Conservation (phyloP, 1,284 basidiomycete genomes). For the Kalmanozyma brasiliensis region DNA sequence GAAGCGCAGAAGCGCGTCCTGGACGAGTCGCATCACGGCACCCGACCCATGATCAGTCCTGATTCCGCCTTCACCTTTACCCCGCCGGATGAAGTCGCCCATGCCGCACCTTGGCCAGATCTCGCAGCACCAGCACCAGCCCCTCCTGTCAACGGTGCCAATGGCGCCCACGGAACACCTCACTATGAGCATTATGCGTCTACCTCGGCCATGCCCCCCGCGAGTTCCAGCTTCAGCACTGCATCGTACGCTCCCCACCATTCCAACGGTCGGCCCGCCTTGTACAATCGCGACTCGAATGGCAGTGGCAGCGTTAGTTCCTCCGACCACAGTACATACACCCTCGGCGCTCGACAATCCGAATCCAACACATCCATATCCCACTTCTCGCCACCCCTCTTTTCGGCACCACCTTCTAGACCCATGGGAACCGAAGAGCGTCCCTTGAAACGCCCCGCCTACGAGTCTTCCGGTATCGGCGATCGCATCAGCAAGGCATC, state of each 20-base stretch:
- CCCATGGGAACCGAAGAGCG: slow-evolving; percentile 32
- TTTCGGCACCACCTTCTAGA: slow-evolving; percentile 18
- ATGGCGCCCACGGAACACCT: slow-evolving; percentile 5
- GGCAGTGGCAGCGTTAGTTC: slow-evolving; percentile 28
- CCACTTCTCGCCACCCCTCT: slow-evolving; percentile 25
- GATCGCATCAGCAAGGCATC: slow-evolving; percentile 30
- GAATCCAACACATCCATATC: slow-evolving; percentile 30
- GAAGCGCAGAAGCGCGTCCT: slow-evolving; percentile 40
- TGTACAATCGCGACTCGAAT: slow-evolving; percentile 27
- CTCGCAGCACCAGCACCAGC: not conserved
- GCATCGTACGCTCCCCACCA: not conserved
- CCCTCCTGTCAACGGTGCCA: no score
- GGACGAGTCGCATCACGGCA: slow-evolving; percentile 10
- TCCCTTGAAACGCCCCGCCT: slow-evolving; percentile 18
- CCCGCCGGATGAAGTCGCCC: slow-evolving; percentile 5
- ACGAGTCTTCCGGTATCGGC: slow-evolving; percentile 19
- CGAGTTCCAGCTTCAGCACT: not conserved
- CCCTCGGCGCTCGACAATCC: slow-evolving; percentile 10
- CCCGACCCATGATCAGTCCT: slow-evolving; percentile 3
- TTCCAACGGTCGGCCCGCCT: slow-evolving; percentile 21
- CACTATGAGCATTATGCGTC: slow-evolving; percentile 28
- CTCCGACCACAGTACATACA: slow-evolving; percentile 27
- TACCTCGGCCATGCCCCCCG: not conserved
- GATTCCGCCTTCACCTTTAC: slow-evolving; percentile 19
- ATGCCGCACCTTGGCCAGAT: slow-evolving; percentile 15